Evolutionary conservation across 2,329 filamentous ascomycete species (phyloP).

Genomic region (Ascochyta viciae-villosae): DNA sequence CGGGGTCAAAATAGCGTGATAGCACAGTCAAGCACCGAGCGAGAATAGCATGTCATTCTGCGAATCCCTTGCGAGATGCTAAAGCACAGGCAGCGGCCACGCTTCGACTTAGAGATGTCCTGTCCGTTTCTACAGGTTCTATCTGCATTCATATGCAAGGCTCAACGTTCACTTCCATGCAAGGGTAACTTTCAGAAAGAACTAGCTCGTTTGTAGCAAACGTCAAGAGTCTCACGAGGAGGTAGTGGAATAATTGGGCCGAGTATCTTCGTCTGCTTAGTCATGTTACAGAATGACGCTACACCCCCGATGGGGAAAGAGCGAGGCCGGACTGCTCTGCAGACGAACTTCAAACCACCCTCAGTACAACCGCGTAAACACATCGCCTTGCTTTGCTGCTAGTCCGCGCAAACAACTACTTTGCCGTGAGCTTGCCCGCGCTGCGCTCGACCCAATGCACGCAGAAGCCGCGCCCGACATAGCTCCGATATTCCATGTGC

Average conservation of each 20-base stretch:
- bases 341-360: slow-evolving; percentile 21
- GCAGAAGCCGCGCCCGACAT: slow-evolving; percentile 43
- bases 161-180: not conserved
- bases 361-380: slow-evolving; percentile 10
- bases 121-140: too few relatives aligned
- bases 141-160: too few relatives aligned
- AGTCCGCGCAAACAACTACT: slow-evolving; percentile 24
- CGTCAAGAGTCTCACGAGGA: not conserved
- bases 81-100: not conserved
- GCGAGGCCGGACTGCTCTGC: slow-evolving; percentile 24
- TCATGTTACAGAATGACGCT: slow-evolving; percentile 10
- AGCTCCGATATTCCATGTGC: slow-evolving; percentile 44
- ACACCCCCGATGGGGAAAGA: slow-evolving; percentile 27
- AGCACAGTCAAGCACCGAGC: not conserved
- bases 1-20: not conserved
- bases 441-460: slow-evolving; percentile 44
- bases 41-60: not conserved
- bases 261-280: slow-evolving; percentile 6
- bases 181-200: not conserved
- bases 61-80: not conserved
- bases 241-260: not conserved
- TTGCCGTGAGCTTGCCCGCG: slow-evolving; percentile 28
- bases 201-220: not conserved
- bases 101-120: too few relatives aligned
- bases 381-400: slow-evolving; percentile 13